A percentile compares a stretch with the other conserved stretches of the same genome.
phyloP scores from a whole-genome alignment of 306 rosid species.

The Cajanus cajan region DNA sequence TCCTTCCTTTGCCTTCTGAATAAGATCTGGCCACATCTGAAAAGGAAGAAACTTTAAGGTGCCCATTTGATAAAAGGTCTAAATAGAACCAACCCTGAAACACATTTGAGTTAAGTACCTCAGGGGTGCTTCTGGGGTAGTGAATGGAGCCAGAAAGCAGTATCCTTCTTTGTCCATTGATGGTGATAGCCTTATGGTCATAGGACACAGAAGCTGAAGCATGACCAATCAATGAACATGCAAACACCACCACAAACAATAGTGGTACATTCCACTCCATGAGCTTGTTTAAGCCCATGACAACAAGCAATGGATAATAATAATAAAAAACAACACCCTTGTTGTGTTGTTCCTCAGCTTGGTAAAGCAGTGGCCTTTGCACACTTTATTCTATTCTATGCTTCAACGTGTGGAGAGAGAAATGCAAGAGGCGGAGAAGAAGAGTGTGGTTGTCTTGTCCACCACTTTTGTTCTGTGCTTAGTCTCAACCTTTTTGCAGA shows the following conservation, averaged over 20 bases:
- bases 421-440: neutral
- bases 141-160: slow-evolving; percentile 97
- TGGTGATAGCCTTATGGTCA: slow-evolving; percentile 74
- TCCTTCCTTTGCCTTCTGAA: slow-evolving; percentile 96
- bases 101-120: slow-evolving; percentile 69
- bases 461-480: neutral
- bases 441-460: neutral
- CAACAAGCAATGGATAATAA: slow-evolving; percentile 16
- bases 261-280: slow-evolving; percentile 56
- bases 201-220: slow-evolving; percentile 78
- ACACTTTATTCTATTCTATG: slow-evolving; percentile 80
- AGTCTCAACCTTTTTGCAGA: neutral
- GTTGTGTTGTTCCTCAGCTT: slow-evolving; percentile 25
- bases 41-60: slow-evolving; percentile 25
- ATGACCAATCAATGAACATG: slow-evolving; percentile 43
- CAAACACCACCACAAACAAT: slow-evolving; percentile 36
- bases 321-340: neutral
- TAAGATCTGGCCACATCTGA: slow-evolving; percentile 99
- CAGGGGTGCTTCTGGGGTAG: slow-evolving; percentile 95
- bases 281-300: slow-evolving; percentile 64
- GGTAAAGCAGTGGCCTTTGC: slow-evolving; percentile 39
- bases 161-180: slow-evolving; percentile 89
- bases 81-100: slow-evolving; percentile 29
- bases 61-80: slow-evolving; percentile 31
- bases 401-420: slow-evolving; percentile 40